phyloP scores from a whole-genome alignment of 257 asterid genomes.

The Primulina eburnea region DNA sequence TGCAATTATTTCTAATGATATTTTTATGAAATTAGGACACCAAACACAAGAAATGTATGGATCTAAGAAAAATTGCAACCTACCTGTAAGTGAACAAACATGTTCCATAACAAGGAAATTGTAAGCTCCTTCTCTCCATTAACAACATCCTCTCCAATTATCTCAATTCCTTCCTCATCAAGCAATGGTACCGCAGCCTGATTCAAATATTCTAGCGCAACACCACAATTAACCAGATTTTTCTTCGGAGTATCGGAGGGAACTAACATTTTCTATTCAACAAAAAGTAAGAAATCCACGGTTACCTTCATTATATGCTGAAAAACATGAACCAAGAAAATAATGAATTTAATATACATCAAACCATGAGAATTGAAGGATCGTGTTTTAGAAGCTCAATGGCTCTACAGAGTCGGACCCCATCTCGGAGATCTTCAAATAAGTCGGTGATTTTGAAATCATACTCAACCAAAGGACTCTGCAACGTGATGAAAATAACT shows the following conservation, averaged over 20 bases:
- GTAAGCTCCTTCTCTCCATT: constrained; percentile 80
- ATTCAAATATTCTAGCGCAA: constrained; percentile 70
- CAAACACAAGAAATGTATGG: background rate
- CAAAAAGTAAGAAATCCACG: constrained; percentile 24
- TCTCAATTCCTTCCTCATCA: constrained; percentile 75
- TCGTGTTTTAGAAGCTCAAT: constrained; percentile 70
- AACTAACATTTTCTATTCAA: constrained; percentile 71
- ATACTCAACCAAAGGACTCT: constrained; percentile 75
- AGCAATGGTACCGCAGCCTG: constrained; percentile 60
- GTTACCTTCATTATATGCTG: constrained; percentile 17
- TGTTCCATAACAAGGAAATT: constrained; percentile 82
- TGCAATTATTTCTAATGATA: background rate
- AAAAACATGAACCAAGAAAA: constrained; percentile 9
- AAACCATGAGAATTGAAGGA: constrained; percentile 78
- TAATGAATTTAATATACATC: constrained; percentile 20
- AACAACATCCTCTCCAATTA: constrained; percentile 68
- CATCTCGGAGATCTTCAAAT: constrained; percentile 81
- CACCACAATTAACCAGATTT: constrained; percentile 65
- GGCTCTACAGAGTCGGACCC: constrained; percentile 82
- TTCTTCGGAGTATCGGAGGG: constrained; percentile 85
- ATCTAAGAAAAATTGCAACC: constrained; percentile 14
- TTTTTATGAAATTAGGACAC: background rate
- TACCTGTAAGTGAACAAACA: constrained; percentile 94
- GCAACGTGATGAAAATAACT: constrained; percentile 28
- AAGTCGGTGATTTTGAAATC: constrained; percentile 65